Base-by-base conservation (phyloP, 306 rosid genomes). In the Begonia loranthoides region DNA sequence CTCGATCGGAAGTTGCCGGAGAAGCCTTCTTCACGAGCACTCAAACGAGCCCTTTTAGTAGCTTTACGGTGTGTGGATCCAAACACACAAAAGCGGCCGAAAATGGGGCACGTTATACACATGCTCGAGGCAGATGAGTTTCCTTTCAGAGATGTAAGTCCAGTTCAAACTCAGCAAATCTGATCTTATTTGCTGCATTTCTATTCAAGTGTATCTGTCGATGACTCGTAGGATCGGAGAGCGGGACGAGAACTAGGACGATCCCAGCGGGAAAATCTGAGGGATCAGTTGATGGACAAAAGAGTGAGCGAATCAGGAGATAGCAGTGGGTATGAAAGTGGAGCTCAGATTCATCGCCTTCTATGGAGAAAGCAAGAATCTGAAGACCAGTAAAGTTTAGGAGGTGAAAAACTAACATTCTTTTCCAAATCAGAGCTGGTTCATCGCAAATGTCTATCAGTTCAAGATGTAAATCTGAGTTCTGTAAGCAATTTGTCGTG, bases 71-170 rank as follows among this genome's bases (percentile, higher is more conserved):
- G 81, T 0, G 81, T 74, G 61, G 85, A 78, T 63, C 85, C 81
- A 9, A 74, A 68, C 60, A 59, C 74, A 45, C 81, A 74, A 59
- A 78, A 78, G 58, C 65, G 85, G 69, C 85, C 85, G 4, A 74
- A 71, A 63, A 74, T 78, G 81, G 81, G 85, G 50, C 85, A 65
- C 50, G 84, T 78, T 9, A 67, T 78, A 16, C 81, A 78, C 59
- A 74, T 78, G 84, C 84, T 78, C 56, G 84, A 78, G 68, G 84
- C 81, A 2, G 80, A 78, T 34, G 80, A 78, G 51, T 78, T 78
- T 54, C 84, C 84, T 17, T 78, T 74, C 73, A 75, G 78, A 39
- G 80, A 78, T 54, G 84, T 78, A 45, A 67, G 80, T 68, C 36
- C 8, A 28, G 36, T 28, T 28, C 36, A 3, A 28, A 28, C 36